Evolutionary conservation across 257 asterid genomes (phyloP).

Genomic region (Capsicum chinense): DNA sequence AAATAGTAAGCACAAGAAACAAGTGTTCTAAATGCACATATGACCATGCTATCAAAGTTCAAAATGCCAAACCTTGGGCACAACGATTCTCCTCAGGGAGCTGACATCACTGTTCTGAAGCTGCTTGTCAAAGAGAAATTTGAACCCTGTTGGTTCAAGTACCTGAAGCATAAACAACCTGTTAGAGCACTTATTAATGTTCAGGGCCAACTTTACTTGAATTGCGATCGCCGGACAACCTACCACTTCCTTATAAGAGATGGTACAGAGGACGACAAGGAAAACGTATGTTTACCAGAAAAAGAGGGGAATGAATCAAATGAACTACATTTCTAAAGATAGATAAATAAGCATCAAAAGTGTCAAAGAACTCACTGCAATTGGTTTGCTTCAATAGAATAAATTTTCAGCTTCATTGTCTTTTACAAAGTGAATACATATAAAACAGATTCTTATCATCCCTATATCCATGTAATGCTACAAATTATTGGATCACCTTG

Average conservation of each 20-base stretch:
- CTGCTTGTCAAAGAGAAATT: constrained; percentile 51
- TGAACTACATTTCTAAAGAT: not conserved
- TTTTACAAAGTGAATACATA: not conserved
- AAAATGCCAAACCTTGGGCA: constrained; percentile 47
- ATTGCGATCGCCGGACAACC: not conserved
- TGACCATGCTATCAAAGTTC: not conserved
- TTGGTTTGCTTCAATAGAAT: constrained; percentile 10
- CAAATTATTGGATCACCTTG: not conserved
- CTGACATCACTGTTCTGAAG: constrained; percentile 57
- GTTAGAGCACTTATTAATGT: not conserved
- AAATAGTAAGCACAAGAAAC: not conserved
- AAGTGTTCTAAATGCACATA: not conserved
- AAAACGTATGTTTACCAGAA: constrained; percentile 18
- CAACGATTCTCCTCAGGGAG: constrained; percentile 48
- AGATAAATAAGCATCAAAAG: not conserved
- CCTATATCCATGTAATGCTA: constrained; percentile 3
- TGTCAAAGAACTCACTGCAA: not conserved
- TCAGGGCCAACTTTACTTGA: not conserved
- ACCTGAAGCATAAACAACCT: constrained; percentile 39
- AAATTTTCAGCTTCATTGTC: not conserved
- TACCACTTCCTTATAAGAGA: not conserved
- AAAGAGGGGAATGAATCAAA: not conserved
- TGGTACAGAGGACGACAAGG: not conserved
- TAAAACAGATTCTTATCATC: not conserved
- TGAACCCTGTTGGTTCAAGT: constrained; percentile 40